These are phyloP conservation scores for Hymenoscyphus salicellus DNA, from an alignment of 2,329 filamentous ascomycete species.

Conservation along the genomic window DNA sequence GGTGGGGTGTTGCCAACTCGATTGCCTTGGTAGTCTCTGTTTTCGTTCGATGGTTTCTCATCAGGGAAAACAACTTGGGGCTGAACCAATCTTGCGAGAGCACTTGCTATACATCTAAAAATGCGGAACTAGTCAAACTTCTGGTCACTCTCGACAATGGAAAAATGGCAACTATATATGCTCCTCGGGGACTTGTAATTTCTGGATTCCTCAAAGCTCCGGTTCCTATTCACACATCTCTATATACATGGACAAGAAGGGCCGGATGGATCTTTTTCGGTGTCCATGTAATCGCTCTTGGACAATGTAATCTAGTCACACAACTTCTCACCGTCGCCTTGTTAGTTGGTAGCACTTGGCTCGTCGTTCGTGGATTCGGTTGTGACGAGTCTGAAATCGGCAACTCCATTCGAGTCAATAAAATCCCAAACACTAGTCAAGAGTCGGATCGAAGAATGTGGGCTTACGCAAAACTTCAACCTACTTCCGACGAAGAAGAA, in stretches of 20 bases:
- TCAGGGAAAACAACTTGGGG: conserved; percentile 7
- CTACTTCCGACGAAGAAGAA: not conserved
- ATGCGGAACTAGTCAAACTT: not conserved
- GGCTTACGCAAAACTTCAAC: not conserved
- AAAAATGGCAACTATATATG: not conserved
- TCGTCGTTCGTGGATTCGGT: not conserved
- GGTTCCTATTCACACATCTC: not conserved
- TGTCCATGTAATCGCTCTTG: not conserved
- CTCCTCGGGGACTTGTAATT: not conserved
- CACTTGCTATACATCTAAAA: conserved; percentile 2
- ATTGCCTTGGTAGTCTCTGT: conserved; percentile 7
- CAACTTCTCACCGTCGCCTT: not conserved
- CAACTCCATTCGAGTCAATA: not conserved
- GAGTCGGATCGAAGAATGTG: not conserved
- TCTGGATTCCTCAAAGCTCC: not conserved
- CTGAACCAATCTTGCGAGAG: not conserved
- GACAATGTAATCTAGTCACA: not conserved
- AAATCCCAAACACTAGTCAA: not conserved
- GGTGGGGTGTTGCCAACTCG: conserved; percentile 8
- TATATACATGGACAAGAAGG: not conserved
- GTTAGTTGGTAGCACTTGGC: not conserved
- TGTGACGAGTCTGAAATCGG: not conserved
- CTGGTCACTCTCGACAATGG: not conserved
- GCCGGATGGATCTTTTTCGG: not conserved
- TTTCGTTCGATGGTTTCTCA: conserved; percentile 10